phyloP scores from a whole-genome alignment of 768 basidiomycete genomes.

The Xerocomus potaroensis region DNA sequence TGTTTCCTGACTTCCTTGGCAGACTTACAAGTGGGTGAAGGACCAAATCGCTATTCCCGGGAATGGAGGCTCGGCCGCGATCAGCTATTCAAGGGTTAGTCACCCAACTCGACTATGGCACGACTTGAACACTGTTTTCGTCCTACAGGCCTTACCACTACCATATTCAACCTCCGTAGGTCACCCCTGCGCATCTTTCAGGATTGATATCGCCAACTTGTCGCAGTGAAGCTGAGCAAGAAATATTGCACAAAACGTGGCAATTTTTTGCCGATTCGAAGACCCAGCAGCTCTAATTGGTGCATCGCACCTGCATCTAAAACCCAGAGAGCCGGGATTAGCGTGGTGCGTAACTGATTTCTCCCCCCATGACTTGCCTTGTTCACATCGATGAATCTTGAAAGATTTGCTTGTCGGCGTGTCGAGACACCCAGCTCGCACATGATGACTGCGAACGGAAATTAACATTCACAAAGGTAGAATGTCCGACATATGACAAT shows the following conservation, averaged over 20 bases:
- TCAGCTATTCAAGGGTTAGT: conserved; percentile 15
- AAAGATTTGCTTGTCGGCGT: conserved; percentile 27
- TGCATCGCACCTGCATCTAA: conserved; percentile 3
- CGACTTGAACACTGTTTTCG: too few relatives aligned
- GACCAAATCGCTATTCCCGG: conserved; percentile 15
- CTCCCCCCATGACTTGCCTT: neutral
- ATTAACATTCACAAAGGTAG: conserved; percentile 26
- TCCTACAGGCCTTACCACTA: conserved; percentile 6
- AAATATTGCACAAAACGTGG: neutral
- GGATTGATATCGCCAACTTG: neutral
- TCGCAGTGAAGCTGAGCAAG: conserved; percentile 10
- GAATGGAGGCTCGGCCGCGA: conserved; percentile 12
- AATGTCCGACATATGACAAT: neutral
- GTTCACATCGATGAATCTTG: neutral
- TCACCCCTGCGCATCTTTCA: neutral
- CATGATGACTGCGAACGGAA: conserved; percentile 17
- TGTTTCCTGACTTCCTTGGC: neutral
- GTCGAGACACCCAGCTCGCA: conserved; percentile 23
- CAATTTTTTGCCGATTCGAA: neutral
- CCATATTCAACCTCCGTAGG: conserved; percentile 10
- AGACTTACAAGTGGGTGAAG: conserved; percentile 17
- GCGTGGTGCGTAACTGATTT: conserved; percentile 12
- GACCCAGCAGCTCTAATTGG: conserved; percentile 7
- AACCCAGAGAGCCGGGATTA: conserved; percentile 6
- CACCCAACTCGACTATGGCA: neutral